Evolutionary conservation across 2,329 filamentous ascomycete genomes (phyloP), one percentile per base, ranked within the genome.

Genomic region (Fusarium duplospermum): DNA sequence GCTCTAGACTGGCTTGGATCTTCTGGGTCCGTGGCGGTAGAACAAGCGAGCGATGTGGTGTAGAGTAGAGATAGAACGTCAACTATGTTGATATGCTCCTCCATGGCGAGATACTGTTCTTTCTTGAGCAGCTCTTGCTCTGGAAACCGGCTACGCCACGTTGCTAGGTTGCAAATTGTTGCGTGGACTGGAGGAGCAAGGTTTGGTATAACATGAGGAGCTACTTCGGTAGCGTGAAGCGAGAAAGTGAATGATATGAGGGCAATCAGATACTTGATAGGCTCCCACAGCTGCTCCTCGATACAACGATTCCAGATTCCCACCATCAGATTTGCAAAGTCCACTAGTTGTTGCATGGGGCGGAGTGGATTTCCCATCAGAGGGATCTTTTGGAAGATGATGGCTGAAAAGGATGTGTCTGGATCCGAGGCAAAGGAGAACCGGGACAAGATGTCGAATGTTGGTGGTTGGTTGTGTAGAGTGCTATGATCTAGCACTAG

Each of bases 281-380:
- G 92, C 13, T 85, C 84, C 77, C 91, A 90, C 81, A 90, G 85
- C 73, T 86, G 85, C 75, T 95, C 93, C 13, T 88, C 84, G 8
- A 92, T 83, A 78, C 93, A 95, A 22, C 86, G 87, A 18, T 86
- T 86, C 93, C 94, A 96, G 16, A 96, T 81, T 18, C 87, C 85
- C 59, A 94, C 86, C 22, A 95, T 82, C 33, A 91, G 84, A 58
- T 89, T 85, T 60, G 90, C 90, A 72, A 95, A 91, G 69, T 91
- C 89, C 11, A 92, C 84, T 1, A 93, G 88, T 4, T 93, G 85
- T 79, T 83, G 89, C 82, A 83, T 85, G 58, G 84, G 89, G 68
- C 84, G 86, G 62, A 79, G 84, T 64, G 80, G 84, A 56, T 82
- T 86, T 61, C 89, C 88, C 70, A 91, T 86, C 7, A 86, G 80